These are phyloP conservation scores for Echinosophora koreensis DNA, from an alignment of 306 rosid genomes.

Conservation along the genomic window DNA sequence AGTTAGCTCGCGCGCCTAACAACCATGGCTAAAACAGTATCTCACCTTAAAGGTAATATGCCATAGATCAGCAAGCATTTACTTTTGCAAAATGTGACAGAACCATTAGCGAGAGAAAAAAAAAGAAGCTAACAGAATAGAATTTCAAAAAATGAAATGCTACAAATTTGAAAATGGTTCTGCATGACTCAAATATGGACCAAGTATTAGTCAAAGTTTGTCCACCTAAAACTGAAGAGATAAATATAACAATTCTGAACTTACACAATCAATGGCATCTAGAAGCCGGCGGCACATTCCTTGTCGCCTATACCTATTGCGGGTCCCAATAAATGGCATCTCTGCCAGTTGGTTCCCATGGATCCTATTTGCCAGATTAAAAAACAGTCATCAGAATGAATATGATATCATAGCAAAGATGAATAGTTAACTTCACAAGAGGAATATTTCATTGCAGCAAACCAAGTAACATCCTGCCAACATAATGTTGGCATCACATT, in stretches of 20 bases:
- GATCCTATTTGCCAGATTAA: slow-evolving; percentile 67
- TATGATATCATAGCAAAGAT: neutral
- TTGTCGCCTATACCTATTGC: slow-evolving; percentile 86
- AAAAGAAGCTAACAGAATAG: neutral
- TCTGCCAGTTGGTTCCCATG: slow-evolving; percentile 88
- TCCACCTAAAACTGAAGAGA: slow-evolving; percentile 30
- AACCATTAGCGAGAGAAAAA: neutral
- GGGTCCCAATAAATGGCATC: slow-evolving; percentile 99
- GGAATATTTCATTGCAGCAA: slow-evolving; percentile 9
- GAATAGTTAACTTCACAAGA: slow-evolving; percentile 21
- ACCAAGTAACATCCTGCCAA: slow-evolving; percentile 24
- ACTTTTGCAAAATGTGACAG: slow-evolving; percentile 10
- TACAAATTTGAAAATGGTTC: slow-evolving; percentile 16
- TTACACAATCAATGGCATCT: slow-evolving; percentile 75
- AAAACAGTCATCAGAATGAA: slow-evolving; percentile 33
- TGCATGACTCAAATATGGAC: neutral
- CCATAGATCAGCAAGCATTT: neutral
- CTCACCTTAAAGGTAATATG: slow-evolving; percentile 6
- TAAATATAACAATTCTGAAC: slow-evolving; percentile 44
- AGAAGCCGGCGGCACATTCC: slow-evolving; percentile 98
- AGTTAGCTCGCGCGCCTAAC: too few species aligned
- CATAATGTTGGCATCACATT: neutral
- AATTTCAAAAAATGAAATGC: slow-evolving; percentile 6
- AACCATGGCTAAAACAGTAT: neutral
- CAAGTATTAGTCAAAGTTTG: neutral